Percentiles rank a stretch among this genome's conserved stretches.
phyloP scores from a whole-genome alignment of 1,284 basidiomycete genomes.

The Ceratobasidium sp. region DNA sequence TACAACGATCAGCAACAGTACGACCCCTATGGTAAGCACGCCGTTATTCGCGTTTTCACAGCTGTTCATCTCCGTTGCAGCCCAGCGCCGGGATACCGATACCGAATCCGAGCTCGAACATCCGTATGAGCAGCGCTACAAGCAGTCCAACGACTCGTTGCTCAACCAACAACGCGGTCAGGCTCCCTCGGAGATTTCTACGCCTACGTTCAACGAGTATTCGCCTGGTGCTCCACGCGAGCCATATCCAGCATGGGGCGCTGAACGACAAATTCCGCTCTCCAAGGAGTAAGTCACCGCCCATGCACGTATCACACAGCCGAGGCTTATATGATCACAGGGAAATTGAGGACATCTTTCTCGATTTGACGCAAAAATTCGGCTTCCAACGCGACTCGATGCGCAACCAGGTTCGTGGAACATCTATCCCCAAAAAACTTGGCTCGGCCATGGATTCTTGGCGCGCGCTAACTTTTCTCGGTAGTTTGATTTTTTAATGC shows the following conservation, averaged over 20 bases:
- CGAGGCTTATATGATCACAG: constrained; percentile 33
- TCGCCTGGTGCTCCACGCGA: constrained; percentile 66
- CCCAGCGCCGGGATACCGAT: constrained; percentile 64
- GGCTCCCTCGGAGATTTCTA: constrained; percentile 59
- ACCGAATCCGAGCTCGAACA: constrained; percentile 77
- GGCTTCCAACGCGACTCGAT: constrained; percentile 95
- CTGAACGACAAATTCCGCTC: constrained; percentile 91
- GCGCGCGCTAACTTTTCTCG: constrained; percentile 35
- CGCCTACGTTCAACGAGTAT: constrained; percentile 70
- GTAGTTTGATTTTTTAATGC: constrained; percentile 98
- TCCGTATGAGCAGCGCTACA: constrained; percentile 69
- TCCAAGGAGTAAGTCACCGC: constrained; percentile 76
- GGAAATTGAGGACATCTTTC: constrained; percentile 98
- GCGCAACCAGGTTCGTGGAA: constrained; percentile 82
- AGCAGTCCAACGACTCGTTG: constrained; percentile 76
- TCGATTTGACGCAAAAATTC: constrained; percentile 98
- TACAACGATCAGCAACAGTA: constrained; percentile 72
- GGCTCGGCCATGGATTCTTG: constrained; percentile 18
- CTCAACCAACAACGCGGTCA: constrained; percentile 45
- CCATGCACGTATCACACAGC: background rate
- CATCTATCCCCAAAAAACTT: constrained; percentile 34
- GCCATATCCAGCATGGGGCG: constrained; percentile 92
- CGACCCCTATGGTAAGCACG: constrained; percentile 69
- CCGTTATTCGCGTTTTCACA: constrained; percentile 42
- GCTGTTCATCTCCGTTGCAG: constrained; percentile 52